Base-by-base conservation (phyloP, 768 basidiomycete species). In the Strobilomyces echinocephalus region DNA sequence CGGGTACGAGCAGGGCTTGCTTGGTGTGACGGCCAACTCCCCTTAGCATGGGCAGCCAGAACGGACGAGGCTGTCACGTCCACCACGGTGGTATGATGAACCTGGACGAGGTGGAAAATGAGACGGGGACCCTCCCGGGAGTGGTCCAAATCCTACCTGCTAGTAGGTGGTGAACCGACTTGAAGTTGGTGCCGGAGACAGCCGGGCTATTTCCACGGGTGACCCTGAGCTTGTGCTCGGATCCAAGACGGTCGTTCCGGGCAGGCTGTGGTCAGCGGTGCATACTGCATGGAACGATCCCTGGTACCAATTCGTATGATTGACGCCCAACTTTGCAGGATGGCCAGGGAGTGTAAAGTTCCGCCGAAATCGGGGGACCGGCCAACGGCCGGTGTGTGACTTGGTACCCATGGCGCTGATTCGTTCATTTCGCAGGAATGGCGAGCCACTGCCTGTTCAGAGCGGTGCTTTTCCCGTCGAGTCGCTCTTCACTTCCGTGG, bases 41-140 rank as follows among this genome's bases (percentile, higher is more conserved):
- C 81, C 79, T 81, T 72, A 83, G 84, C 85, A 88, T 88, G 81
- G 81, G 83, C 83, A 81, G 78, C 75, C 76, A 76, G 76, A 62
- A 60, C 53, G 69, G 58, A 62, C 60, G 65, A 61, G 69, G 63
- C 63, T 59, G 63, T 63, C 69, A 61, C 64, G 65, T 65, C 64
- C 64, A 65, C 70, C 71, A 67, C 70, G 67, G 70, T 70, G 67
- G 59, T 62, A 65, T 72, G 50, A 53, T 51, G 53, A 54, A 58
- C 47, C 56, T 52, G 49, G n/a, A 24, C 48, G 41, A 20, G 44
- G 34, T 9, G 4, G n/a, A n/a, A n/a, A 48, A 50, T 38, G 36
- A 54, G 44, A 30, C 21, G n/a, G 14, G 8, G 42, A 18, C 42
- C n/a, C 1, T 10, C 6, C 12, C 11, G 33, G 24, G 40, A 21